phyloP scores from a whole-genome alignment of 768 basidiomycete genomes.

The Chalciporus pseudorubinellus region DNA sequence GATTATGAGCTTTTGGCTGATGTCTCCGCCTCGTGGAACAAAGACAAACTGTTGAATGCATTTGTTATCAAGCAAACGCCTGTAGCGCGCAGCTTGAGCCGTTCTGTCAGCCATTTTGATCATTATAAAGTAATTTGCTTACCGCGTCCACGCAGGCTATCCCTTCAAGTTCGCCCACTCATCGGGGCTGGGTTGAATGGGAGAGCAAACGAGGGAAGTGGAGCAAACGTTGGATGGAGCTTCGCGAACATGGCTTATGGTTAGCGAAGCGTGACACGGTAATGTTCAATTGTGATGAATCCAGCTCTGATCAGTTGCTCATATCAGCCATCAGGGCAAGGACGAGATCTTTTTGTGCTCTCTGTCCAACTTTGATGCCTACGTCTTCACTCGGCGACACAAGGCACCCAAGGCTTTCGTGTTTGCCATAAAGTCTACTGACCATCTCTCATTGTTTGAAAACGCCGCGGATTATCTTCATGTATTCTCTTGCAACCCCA shows the following conservation, averaged over 20 bases:
- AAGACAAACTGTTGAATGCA: constrained; percentile 73
- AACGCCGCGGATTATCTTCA: constrained; percentile 86
- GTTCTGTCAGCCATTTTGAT: constrained; percentile 45
- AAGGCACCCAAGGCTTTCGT: constrained; percentile 83
- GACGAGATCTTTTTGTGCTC: constrained; percentile 82
- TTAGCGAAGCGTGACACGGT: constrained; percentile 89
- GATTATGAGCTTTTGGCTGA: constrained; percentile 82
- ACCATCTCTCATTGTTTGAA: constrained; percentile 84
- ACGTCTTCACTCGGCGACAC: constrained; percentile 69
- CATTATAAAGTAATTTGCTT: constrained; percentile 40
- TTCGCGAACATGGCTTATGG: constrained; percentile 84
- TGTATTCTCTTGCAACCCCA: constrained; percentile 73
- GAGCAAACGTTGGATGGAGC: constrained; percentile 87
- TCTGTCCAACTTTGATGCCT: constrained; percentile 86
- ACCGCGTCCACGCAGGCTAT: constrained; percentile 44
- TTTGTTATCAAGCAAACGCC: constrained; percentile 78
- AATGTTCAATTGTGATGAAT: constrained; percentile 22
- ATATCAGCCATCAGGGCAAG: constrained; percentile 57
- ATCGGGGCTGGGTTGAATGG: constrained; percentile 76
- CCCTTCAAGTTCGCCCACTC: constrained; percentile 42
- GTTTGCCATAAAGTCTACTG: constrained; percentile 87
- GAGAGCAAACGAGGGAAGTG: constrained; percentile 93
- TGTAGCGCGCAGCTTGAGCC: constrained; percentile 56
- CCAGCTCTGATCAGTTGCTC: constrained; percentile 2
- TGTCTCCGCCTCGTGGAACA: constrained; percentile 85